Percentiles rank a stretch among this genome's conserved stretches.
phyloP scores from a whole-genome alignment of 441 rosid genomes.

The Brassica balearica region DNA sequence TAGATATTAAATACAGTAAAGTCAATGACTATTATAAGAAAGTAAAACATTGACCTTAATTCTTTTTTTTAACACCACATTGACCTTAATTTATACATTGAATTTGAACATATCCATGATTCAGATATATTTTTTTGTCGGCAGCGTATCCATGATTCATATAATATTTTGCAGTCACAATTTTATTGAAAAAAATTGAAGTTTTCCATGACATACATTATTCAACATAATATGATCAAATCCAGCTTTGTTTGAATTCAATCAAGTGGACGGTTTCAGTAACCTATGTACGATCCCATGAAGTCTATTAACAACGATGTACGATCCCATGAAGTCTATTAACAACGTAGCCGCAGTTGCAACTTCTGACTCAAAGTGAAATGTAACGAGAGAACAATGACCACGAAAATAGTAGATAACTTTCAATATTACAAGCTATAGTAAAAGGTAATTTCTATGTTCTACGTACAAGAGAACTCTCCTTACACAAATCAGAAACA shows the following conservation, averaged over 20 bases:
- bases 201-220: background rate
- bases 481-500: slow-evolving; percentile 31
- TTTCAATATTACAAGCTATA: slow-evolving; percentile 31
- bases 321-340: no score
- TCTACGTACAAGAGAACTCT: slow-evolving; percentile 34
- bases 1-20: background rate
- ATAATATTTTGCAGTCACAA: background rate
- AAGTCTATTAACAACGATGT: background rate
- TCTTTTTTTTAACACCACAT: no score
- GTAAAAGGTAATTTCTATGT: slow-evolving; percentile 33
- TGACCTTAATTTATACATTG: background rate
- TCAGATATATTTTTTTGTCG: background rate
- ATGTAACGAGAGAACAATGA: background rate
- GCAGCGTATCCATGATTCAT: background rate
- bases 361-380: background rate
- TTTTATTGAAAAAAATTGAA: background rate
- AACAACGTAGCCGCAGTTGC: no score
- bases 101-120: background rate
- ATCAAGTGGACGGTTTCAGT: background rate
- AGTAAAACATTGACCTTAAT: background rate
- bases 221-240: background rate
- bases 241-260: slow-evolving; percentile 24
- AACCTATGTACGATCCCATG: background rate
- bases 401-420: slow-evolving; percentile 14
- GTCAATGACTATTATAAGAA: slow-evolving; percentile 4